Evolutionary conservation across 495 filamentous ascomycete genomes (phyloP).

Genomic region (Penicillium herquei): DNA sequence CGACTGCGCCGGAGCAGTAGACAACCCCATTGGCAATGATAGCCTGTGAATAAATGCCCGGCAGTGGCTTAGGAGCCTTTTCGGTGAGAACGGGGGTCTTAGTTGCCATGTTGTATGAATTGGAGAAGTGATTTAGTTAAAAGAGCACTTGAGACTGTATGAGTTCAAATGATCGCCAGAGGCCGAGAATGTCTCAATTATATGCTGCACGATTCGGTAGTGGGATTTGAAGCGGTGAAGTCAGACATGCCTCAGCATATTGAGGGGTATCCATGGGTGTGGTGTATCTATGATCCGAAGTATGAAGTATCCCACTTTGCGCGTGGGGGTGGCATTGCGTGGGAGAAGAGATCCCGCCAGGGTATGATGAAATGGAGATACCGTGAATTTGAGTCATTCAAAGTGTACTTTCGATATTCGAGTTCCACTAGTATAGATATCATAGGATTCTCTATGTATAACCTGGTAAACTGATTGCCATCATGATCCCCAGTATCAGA

Average conservation of each 20-base stretch:
- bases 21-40: constrained; percentile 57
- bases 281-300: not conserved
- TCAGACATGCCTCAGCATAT: not conserved
- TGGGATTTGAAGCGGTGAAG: too few relatives aligned
- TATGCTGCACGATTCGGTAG: too few relatives aligned
- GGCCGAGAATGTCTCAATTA: too few relatives aligned
- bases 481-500: too few relatives aligned
- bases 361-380: too few relatives aligned
- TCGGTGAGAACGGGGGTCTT: constrained; percentile 35
- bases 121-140: not conserved
- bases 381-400: too few relatives aligned
- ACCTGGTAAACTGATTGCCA: too few relatives aligned
- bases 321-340: not conserved
- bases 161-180: too few relatives aligned
- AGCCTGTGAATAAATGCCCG: constrained; percentile 52
- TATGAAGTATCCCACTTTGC: not conserved
- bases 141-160: not conserved
- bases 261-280: not conserved
- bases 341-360: not conserved
- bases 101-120: not conserved
- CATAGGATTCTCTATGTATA: too few relatives aligned
- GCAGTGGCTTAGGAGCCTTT: constrained; percentile 54
- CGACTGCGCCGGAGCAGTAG: constrained; percentile 54
- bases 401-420: too few relatives aligned
- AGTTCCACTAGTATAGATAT: too few relatives aligned